Base-by-base conservation (phyloP, 768 basidiomycete species). In the Agaricus sinodeliciosus region DNA sequence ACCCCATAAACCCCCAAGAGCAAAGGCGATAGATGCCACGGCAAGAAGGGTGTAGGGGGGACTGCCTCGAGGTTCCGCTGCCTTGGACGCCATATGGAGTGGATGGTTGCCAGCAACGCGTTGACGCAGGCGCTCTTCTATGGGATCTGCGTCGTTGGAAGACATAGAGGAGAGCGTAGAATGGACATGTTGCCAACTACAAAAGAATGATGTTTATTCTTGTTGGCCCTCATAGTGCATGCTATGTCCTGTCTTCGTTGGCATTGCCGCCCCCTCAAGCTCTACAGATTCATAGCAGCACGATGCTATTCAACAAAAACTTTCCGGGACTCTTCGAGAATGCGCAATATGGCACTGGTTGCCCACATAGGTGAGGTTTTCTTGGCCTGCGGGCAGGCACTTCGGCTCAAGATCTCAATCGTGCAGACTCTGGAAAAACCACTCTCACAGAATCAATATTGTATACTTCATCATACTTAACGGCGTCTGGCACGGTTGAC, bases 21-120 rank as follows among this genome's bases (percentile, higher is more conserved):
- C 57, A 65, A 95, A 94, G 1, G 94, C 84, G 59, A 96, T 84
- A 27, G 79, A 73, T 0, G 90, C 81, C 0, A 79, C 84, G 3
- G 81, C 80, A 39, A 95, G 75, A 1, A 90, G 92, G 12, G 95
- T 95, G 63, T 97, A 94, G n/a, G 92, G 92, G 48, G 93, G 82
- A 57, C 69, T 74, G 58, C 83, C 85, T 40, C 72, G 70, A 12
- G 75, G 73, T 18, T 55, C 54, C 43, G 65, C 60, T 2, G 44
- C 42, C 3, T 47, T 48, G 11, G 43, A 13, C 31, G 65, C 63
- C 7, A 65, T 58, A 3, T 88, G 85, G 18, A 90, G 71, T 3
- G 82, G 67, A 53, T 64, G 60, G n/a, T 43, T 48, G 3, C 46
- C 19, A 50, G 62, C 66, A 39, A 64, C 66, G 42, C 73, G 77